Conservation (phyloP, 129 eudicot species). For the Tagetes erecta region DNA sequence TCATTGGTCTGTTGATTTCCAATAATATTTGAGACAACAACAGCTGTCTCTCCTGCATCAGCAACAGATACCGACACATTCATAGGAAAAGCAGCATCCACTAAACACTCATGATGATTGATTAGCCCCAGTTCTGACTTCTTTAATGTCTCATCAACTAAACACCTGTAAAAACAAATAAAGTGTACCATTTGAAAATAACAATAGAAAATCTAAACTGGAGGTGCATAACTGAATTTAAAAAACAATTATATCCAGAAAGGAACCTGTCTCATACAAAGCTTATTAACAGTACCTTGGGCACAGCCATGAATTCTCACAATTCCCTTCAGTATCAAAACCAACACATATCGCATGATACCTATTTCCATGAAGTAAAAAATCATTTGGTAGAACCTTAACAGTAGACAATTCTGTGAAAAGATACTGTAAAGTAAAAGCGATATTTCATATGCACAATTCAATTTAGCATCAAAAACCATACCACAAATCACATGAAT, state of each 20-base stretch:
- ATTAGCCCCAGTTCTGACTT: conserved; percentile 41
- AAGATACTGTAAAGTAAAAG: neutral
- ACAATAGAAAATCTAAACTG: neutral
- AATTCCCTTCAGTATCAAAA: conserved; percentile 80
- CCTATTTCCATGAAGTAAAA: conserved; percentile 51
- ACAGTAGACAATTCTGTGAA: conserved; percentile 1
- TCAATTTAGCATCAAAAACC: neutral
- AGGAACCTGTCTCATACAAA: conserved; percentile 14
- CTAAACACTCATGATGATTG: conserved; percentile 38
- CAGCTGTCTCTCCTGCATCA: conserved; percentile 93
- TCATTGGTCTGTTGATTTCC: conserved; percentile 36
- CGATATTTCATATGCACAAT: neutral
- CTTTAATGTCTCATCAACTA: conserved; percentile 36
- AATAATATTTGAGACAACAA: conserved; percentile 75
- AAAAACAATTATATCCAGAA: neutral
- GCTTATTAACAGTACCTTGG: conserved; percentile 57
- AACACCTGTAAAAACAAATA: conserved; percentile 55
- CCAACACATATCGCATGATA: conserved; percentile 98
- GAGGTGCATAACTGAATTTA: neutral
- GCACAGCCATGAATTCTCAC: conserved; percentile 84
- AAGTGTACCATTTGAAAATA: conserved; percentile 12
- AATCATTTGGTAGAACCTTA: conserved; percentile 20
- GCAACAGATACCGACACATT: conserved; percentile 77
- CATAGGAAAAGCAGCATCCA: conserved; percentile 54
- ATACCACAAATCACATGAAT: conserved; percentile 94